Evolutionary conservation across 495 filamentous ascomycete species (phyloP), one percentile per base, ranked within the genome.

Genomic region (Tuber microsphaerosporum): DNA sequence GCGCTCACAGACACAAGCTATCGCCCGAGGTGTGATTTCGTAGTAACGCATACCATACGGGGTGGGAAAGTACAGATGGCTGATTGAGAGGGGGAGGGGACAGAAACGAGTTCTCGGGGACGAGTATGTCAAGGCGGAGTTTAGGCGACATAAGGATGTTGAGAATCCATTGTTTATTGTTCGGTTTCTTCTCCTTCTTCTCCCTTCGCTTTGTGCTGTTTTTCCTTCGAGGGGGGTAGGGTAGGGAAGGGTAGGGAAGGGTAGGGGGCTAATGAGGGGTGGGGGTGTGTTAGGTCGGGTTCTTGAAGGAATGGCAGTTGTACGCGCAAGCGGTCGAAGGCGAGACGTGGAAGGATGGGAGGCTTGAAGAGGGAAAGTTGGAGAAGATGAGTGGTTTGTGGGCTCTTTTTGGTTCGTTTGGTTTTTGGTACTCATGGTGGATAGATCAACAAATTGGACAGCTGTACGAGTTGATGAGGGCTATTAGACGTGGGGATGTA

Each of bases 111-210:
- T 97, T 5, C 84, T 99, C 12, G 95, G 95, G 0, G 95, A 99
- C 81, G 87, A 91, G 77, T 99, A 97, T 85, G 86, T 98, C 81
- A 97, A 94, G 85, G 88, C 87, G 51, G 96, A 99, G 85, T 99
- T 97, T 78, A 87, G 93, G 71, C 90, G 90, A 9, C 95, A 98
- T 82, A 85, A 86, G 71, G 87, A 88, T 73, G 88, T 94, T 44
- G 95, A 97, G 74, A 98, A 98, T 81, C 96, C 96, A 0, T 88
- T 92, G 61, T 94, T 97, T 82, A 89, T 99, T 84, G 93, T 97
- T 87, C 65, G 89, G 84, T 42, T 46, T 7, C 22, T 34, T 56
- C 39, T 39, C 37, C 37, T 5, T 41, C 39, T 41, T 41, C 42
- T 61, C 2, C 4, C 72, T 37, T 20, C 61, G 7, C 2, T 46